These are phyloP conservation scores for Penicillium expansum DNA, from an alignment of 2,329 filamentous ascomycete genomes.

Conservation along the genomic window DNA sequence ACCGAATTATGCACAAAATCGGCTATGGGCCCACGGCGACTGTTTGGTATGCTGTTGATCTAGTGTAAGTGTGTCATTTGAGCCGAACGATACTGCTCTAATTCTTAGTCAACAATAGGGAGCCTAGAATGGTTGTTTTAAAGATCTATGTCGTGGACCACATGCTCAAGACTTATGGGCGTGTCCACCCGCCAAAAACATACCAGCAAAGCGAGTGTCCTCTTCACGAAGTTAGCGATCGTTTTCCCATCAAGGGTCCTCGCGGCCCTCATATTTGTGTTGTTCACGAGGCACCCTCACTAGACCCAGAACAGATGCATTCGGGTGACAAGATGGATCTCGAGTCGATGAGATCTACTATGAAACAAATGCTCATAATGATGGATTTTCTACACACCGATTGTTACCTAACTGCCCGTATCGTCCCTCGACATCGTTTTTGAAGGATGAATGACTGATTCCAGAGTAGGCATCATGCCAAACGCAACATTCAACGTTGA, in stretches of 20 bases:
- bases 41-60: slow-evolving; percentile 20
- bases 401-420: slow-evolving; percentile 6
- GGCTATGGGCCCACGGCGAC: slow-evolving; percentile 30
- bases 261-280: slow-evolving; percentile 21
- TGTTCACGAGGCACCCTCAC: slow-evolving; percentile 17
- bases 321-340: not conserved
- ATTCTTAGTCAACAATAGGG: not conserved
- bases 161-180: slow-evolving; percentile 19
- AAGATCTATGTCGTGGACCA: slow-evolving; percentile 22
- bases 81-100: not conserved
- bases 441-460: not conserved
- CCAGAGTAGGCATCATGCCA: not conserved
- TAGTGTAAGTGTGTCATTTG: not conserved
- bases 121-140: slow-evolving; percentile 15
- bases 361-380: slow-evolving; percentile 1
- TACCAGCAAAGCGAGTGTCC: slow-evolving; percentile 10
- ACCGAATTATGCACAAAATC: slow-evolving; percentile 26
- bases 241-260: slow-evolving; percentile 19
- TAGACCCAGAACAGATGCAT: not conserved
- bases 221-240: slow-evolving; percentile 19
- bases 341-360: not conserved
- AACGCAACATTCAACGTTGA: not conserved
- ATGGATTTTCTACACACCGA: slow-evolving; percentile 5
- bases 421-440: not conserved
- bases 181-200: slow-evolving; percentile 7